Conservation (phyloP, 2,329 filamentous ascomycete genomes). For the Diplodia corticola region DNA sequence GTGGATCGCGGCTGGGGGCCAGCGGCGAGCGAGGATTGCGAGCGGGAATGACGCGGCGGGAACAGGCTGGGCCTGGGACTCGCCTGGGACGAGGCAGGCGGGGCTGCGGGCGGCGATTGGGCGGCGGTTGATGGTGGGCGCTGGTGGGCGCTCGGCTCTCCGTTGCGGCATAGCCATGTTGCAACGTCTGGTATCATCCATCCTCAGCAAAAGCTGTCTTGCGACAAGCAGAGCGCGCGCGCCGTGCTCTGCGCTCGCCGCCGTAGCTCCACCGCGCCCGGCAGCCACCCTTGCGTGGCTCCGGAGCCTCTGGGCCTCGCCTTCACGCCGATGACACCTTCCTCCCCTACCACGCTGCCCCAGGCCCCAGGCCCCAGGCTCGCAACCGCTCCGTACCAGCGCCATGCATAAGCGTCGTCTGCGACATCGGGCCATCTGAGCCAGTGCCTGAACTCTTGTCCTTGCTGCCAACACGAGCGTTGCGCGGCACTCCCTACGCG, state of each 20-base stretch:
- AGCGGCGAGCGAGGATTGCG: not conserved
- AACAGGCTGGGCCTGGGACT: not conserved
- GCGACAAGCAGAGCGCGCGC: constrained; percentile 3
- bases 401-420: constrained; percentile 39
- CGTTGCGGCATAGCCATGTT: constrained; percentile 22
- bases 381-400: constrained; percentile 36
- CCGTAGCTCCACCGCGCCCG: constrained; percentile 10
- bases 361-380: constrained; percentile 1
- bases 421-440: constrained; percentile 40
- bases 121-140: not conserved
- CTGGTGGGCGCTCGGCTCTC: constrained; percentile 12
- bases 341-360: constrained; percentile 28
- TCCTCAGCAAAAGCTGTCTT: constrained; percentile 17
- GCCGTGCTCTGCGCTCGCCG: constrained; percentile 1
- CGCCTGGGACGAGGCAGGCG: not conserved
- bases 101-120: constrained; percentile 6
- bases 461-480: constrained; percentile 6
- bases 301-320: constrained; percentile 6
- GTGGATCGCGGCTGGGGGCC: constrained; percentile 16
- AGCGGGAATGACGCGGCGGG: constrained; percentile 5
- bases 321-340: constrained; percentile 42
- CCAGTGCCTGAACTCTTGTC: constrained; percentile 33
- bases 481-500: constrained; percentile 31
- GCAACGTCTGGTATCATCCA: constrained; percentile 22
- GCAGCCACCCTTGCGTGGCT: constrained; percentile 18